Conservation (phyloP, 2,329 filamentous ascomycete species). For the Epichloe scottii region DNA sequence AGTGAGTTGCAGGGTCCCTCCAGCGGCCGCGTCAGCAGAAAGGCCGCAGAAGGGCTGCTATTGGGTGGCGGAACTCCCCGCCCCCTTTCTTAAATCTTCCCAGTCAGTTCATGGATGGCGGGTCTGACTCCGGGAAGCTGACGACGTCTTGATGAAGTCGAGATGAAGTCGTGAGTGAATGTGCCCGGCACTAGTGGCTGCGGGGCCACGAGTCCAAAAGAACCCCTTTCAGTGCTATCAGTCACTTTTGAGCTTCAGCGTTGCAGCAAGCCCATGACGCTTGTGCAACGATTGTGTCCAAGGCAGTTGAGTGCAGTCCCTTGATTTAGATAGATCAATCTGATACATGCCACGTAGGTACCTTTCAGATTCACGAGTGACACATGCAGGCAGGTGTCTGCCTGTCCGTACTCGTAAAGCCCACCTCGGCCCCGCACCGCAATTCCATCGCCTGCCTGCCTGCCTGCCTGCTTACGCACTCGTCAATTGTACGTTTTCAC, state of each 20-base stretch:
- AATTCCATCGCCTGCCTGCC: background rate
- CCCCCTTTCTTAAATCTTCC: no score
- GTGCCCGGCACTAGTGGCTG: no score
- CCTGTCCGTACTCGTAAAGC: background rate
- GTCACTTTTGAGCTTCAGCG: no score
- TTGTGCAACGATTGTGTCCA: no score
- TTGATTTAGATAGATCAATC: background rate
- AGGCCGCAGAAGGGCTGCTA: conserved; percentile 1
- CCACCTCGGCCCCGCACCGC: background rate
- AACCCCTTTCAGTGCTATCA: no score
- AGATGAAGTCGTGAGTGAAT: no score
- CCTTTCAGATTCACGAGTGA: background rate
- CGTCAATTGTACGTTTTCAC: no score
- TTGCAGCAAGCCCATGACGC: no score
- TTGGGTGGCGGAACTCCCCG: conserved; percentile 1
- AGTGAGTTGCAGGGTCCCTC: background rate
- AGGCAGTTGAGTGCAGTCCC: no score
- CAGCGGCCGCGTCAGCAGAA: conserved; percentile 11
- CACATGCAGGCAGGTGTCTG: background rate
- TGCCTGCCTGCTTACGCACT: no score
- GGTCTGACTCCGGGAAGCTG: background rate
- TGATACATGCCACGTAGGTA: background rate
- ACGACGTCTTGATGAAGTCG: background rate
- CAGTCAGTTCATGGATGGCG: background rate
- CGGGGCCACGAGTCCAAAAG: no score